Percentiles rank a stretch among this genome's conserved stretches.
Conservation (phyloP, 768 basidiomycete genomes). For the Tubosaeta sp. region DNA sequence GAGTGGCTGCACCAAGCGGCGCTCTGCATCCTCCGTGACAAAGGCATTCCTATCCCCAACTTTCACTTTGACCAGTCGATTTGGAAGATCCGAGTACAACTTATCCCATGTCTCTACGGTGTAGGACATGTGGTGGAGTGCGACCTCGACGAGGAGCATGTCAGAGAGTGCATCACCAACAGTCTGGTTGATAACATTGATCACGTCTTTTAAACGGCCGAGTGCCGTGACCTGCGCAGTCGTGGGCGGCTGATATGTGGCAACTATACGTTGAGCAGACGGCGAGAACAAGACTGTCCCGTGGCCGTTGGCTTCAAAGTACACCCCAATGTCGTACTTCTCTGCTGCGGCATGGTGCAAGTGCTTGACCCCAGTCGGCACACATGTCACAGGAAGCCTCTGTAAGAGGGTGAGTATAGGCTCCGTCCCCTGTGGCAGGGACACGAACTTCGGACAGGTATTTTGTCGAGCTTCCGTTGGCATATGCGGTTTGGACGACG, state of each 20-base stretch:
- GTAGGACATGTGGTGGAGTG: slow-evolving; percentile 87
- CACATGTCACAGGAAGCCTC: slow-evolving; percentile 93
- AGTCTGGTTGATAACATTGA: slow-evolving; percentile 91
- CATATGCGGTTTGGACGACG: slow-evolving; percentile 97
- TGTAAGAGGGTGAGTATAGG: slow-evolving; percentile 31
- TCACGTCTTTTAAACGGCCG: slow-evolving; percentile 70
- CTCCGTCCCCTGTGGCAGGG: not conserved
- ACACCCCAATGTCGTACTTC: slow-evolving; percentile 92
- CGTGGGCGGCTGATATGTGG: slow-evolving; percentile 65
- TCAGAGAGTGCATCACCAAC: slow-evolving; percentile 97
- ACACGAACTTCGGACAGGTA: slow-evolving; percentile 73
- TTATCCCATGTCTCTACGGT: slow-evolving; percentile 86
- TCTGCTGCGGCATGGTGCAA: slow-evolving; percentile 95
- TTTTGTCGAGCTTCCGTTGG: slow-evolving; percentile 94
- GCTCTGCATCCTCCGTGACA: slow-evolving; percentile 91
- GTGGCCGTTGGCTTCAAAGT: slow-evolving; percentile 99
- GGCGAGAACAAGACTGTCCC: slow-evolving; percentile 95
- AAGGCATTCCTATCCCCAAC: slow-evolving; percentile 81
- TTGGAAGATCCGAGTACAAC: slow-evolving; percentile 89
- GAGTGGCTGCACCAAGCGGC: slow-evolving; percentile 73
- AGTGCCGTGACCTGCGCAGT: slow-evolving; percentile 80
- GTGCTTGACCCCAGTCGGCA: slow-evolving; percentile 95
- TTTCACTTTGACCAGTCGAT: slow-evolving; percentile 89
- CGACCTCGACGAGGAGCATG: slow-evolving; percentile 90
- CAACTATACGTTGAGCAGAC: slow-evolving; percentile 58